These are phyloP conservation scores for Bryoglossum gracile DNA, from an alignment of 495 filamentous ascomycete species.

Conservation along the genomic window DNA sequence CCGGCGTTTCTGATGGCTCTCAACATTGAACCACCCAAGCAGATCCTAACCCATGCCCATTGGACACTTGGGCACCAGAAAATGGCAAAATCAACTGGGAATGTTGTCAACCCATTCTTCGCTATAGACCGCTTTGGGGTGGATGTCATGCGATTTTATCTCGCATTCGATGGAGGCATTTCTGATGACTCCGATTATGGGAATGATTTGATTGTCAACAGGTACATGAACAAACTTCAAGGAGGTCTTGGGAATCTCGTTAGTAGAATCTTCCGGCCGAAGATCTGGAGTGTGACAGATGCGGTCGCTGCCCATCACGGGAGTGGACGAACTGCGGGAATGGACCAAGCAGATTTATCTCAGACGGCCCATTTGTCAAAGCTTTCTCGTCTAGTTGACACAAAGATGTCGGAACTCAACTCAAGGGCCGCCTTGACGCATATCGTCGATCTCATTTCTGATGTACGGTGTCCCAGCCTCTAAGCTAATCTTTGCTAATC, in stretches of 20 bases:
- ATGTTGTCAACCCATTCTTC: conserved; percentile 91
- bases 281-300: conserved; percentile 54
- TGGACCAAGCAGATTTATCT: conserved; percentile 22
- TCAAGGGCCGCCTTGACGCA: not conserved
- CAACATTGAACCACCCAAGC: conserved; percentile 71
- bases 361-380: not conserved
- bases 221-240: conserved; percentile 74
- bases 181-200: conserved; percentile 73
- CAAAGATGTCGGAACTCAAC: not conserved
- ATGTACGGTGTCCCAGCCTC: not conserved
- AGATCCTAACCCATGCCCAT: conserved; percentile 82
- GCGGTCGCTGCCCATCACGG: conserved; percentile 45
- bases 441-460: not conserved
- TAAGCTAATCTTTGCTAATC: conserved; percentile 17
- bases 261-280: conserved; percentile 58
- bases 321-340: conserved; percentile 26
- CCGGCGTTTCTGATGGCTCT: conserved; percentile 91
- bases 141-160: conserved; percentile 82
- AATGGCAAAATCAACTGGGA: conserved; percentile 94
- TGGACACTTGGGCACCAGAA: conserved; percentile 87
- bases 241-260: conserved; percentile 71
- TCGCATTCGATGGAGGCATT: conserved; percentile 70
- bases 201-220: conserved; percentile 63
- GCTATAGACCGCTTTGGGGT: conserved; percentile 83
- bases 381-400: no score